A percentile compares a stretch with the other conserved stretches of the same genome.
These are phyloP conservation scores for Cercospora sp. DNA, from an alignment of 2,329 filamentous ascomycete genomes.

Conservation along the genomic window DNA sequence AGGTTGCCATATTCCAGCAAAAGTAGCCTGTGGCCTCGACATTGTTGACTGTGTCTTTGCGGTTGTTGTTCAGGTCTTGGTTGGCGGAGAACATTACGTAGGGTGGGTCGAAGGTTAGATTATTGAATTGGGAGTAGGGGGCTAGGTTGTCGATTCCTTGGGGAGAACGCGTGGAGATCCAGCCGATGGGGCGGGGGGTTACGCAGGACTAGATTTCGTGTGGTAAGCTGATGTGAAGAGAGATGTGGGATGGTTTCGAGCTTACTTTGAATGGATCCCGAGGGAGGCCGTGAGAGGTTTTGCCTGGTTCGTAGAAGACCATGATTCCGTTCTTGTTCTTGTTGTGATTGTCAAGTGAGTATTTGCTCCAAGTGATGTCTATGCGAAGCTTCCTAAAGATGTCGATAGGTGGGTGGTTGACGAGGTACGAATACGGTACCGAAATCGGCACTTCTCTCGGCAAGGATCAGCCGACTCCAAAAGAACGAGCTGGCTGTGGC, in stretches of 20 bases:
- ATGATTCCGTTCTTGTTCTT: slow-evolving; percentile 7
- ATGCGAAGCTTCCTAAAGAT: background rate
- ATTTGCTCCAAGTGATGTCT: background rate
- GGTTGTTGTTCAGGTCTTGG: slow-evolving; percentile 48
- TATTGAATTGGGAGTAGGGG: slow-evolving; percentile 64
- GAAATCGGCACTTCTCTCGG: background rate
- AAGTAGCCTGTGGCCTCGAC: slow-evolving; percentile 54
- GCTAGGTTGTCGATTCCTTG: slow-evolving; percentile 56
- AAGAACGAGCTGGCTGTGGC: background rate
- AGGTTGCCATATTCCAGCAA: slow-evolving; percentile 49
- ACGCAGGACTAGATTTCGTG: slow-evolving; percentile 52
- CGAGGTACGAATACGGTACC: background rate
- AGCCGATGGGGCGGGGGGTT: slow-evolving; percentile 60
- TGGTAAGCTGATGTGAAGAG: too few species aligned
- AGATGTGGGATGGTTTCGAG: too few species aligned
- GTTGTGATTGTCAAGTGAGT: background rate
- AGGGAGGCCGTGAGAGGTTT: slow-evolving; percentile 54
- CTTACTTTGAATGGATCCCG: slow-evolving; percentile 58
- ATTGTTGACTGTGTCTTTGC: slow-evolving; percentile 61
- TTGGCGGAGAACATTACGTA: slow-evolving; percentile 64
- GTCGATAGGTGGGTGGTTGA: background rate
- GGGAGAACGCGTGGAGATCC: slow-evolving; percentile 59
- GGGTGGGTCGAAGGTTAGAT: slow-evolving; percentile 62
- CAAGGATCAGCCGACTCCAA: background rate
- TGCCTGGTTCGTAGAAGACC: slow-evolving; percentile 57